Percentiles rank a stretch among this genome's conserved stretches.
Evolutionary conservation across 139 green algal species (phyloP).

Genomic region (Coccomyxa sp.): DNA sequence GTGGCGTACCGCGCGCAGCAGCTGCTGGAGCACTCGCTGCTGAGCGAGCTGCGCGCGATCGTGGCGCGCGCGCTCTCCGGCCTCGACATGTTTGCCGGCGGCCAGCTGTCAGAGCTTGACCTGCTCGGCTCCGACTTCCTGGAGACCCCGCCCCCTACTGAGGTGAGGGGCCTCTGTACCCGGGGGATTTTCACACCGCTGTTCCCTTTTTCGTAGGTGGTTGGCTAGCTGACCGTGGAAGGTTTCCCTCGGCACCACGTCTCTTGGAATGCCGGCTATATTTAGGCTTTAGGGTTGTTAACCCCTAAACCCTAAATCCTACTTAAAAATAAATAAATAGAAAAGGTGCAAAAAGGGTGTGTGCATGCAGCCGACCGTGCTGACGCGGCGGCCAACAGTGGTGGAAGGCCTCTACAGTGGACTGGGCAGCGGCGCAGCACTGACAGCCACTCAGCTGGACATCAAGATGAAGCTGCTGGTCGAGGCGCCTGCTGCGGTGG

Average conservation of each 20-base stretch:
- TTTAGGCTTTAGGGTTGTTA: too few relatives aligned
- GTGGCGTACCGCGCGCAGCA: constrained; percentile 52
- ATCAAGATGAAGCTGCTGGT: constrained; percentile 73
- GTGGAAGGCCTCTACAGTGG: constrained; percentile 67
- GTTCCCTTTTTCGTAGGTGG: too few relatives aligned
- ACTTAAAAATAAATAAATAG: too few relatives aligned
- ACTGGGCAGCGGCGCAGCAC: constrained; percentile 31
- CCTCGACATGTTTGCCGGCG: constrained; percentile 80
- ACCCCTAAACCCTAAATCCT: too few relatives aligned
- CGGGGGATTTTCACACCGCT: too few relatives aligned
- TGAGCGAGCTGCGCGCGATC: constrained; percentile 77
- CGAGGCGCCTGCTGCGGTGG: constrained; percentile 81
- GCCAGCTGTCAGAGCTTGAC: constrained; percentile 26
- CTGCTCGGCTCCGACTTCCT: constrained; percentile 13
- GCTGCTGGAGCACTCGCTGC: constrained; percentile 83
- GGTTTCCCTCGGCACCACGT: too few relatives aligned
- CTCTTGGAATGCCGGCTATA: too few relatives aligned
- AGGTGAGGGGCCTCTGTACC: too few relatives aligned
- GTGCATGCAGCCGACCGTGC: not conserved
- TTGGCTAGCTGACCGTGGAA: too few relatives aligned
- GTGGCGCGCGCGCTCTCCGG: constrained; percentile 82
- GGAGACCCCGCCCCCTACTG: not conserved
- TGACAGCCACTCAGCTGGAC: constrained; percentile 22
- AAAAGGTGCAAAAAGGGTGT: too few relatives aligned
- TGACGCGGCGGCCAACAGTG: constrained; percentile 31